These are phyloP conservation scores for Colletotrichum lini DNA, from an alignment of 2,329 filamentous ascomycete genomes.

Conservation along the genomic window DNA sequence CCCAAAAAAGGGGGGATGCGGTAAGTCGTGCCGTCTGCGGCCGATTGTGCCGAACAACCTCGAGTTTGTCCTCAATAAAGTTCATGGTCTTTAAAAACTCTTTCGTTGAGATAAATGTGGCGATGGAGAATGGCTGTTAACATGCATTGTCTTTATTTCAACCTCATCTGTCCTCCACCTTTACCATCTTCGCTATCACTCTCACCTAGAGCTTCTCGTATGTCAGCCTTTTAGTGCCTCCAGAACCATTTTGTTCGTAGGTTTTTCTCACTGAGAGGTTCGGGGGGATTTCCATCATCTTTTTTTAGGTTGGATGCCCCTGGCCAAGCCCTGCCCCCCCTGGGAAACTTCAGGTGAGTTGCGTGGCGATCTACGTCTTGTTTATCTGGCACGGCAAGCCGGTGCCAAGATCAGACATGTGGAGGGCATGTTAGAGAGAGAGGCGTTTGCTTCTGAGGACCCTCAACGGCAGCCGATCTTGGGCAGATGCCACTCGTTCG, in stretches of 20 bases:
- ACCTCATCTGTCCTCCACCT: conserved; percentile 3
- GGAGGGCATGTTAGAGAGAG: conserved; percentile 20
- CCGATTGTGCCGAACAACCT: conserved; percentile 29
- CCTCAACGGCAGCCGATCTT: conserved; percentile 7
- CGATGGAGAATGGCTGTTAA: neutral
- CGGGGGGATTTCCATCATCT: too few relatives aligned
- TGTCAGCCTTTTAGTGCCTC: neutral
- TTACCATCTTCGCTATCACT: too few relatives aligned
- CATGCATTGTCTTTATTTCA: conserved; percentile 30
- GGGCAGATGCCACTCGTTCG: neutral
- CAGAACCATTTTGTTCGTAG: too few relatives aligned
- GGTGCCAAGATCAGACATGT: conserved; percentile 21
- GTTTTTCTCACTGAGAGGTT: too few relatives aligned
- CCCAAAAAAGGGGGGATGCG: neutral
- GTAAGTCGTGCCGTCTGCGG: conserved; percentile 20
- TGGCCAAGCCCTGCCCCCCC: neutral
- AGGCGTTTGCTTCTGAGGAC: conserved; percentile 14
- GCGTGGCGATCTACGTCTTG: neutral
- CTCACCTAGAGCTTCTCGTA: neutral
- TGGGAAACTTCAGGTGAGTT: neutral
- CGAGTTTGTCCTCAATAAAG: conserved; percentile 14
- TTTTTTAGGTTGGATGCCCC: neutral
- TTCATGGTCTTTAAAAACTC: conserved; percentile 22
- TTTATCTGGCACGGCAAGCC: conserved; percentile 9
- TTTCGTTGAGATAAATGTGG: conserved; percentile 20